These are phyloP conservation scores for Boletus edulis DNA, from an alignment of 768 basidiomycete species.

Conservation along the genomic window DNA sequence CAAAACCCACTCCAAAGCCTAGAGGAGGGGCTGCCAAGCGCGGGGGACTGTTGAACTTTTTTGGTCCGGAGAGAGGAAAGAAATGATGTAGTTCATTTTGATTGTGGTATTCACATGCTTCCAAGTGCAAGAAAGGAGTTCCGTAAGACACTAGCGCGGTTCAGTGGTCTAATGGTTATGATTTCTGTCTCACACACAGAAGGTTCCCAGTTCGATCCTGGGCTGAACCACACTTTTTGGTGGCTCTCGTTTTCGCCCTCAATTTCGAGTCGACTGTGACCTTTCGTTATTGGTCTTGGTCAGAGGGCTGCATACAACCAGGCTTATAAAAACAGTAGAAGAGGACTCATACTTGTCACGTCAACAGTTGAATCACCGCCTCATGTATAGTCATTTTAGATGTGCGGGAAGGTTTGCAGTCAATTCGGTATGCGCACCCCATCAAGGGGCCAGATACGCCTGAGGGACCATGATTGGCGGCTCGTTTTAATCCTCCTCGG, in stretches of 20 bases:
- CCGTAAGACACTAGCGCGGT: conserved; percentile 11
- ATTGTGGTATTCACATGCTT: no score
- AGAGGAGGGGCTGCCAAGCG: conserved; percentile 23
- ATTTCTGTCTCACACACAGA: conserved; percentile 51
- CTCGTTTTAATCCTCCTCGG: no score
- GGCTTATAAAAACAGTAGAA: no score
- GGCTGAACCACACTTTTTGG: conserved; percentile 34
- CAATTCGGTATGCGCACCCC: background rate
- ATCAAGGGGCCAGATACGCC: background rate
- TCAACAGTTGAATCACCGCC: no score
- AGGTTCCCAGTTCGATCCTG: conserved; percentile 49
- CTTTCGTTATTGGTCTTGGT: no score
- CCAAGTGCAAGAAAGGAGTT: no score
- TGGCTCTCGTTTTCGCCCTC: no score
- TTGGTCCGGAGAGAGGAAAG: conserved; percentile 30
- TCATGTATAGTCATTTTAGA: no score
- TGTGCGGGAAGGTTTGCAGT: background rate
- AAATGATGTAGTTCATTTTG: conserved; percentile 13
- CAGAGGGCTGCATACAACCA: no score
- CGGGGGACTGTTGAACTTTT: conserved; percentile 32
- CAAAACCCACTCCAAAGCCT: conserved; percentile 15
- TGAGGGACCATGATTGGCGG: no score
- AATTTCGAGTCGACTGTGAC: no score
- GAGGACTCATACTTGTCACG: no score
- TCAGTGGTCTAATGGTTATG: conserved; percentile 49